Evolutionary conservation across 805 yeast species (phyloP).

Genomic region (Wickerhamomyces pijperi): DNA sequence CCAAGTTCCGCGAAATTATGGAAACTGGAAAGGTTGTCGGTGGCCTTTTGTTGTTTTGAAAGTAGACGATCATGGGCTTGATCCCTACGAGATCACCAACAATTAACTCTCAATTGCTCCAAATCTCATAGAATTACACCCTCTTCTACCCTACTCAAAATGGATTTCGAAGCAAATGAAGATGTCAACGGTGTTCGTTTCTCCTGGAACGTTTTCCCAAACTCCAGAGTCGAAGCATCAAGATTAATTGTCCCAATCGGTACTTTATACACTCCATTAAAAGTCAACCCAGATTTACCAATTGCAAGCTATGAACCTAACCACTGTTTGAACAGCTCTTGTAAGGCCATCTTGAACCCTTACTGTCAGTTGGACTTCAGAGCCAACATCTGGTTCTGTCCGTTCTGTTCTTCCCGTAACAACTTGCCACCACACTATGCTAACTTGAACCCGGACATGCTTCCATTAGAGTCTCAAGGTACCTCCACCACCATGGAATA

Average conservation of each 20-base stretch:
- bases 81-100: too few relatives aligned
- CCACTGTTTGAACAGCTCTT: conserved; percentile 33
- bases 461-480: conserved; percentile 69
- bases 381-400: conserved; percentile 39
- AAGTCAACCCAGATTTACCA: conserved; percentile 61
- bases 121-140: too few relatives aligned
- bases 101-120: too few relatives aligned
- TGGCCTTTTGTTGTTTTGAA: too few relatives aligned
- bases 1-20: too few relatives aligned
- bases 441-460: conserved; percentile 59
- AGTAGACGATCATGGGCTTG: too few relatives aligned
- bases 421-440: conserved; percentile 53
- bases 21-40: too few relatives aligned
- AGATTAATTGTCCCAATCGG: conserved; percentile 46
- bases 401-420: conserved; percentile 41
- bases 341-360: conserved; percentile 45
- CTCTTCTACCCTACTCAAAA: too few relatives aligned
- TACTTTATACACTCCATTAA: conserved; percentile 48
- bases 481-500: conserved; percentile 55
- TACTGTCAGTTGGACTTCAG: conserved; percentile 23
- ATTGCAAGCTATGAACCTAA: conserved; percentile 81
- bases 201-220: conserved; percentile 52
- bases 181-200: conserved; percentile 44
- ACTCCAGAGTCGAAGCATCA: conserved; percentile 39
- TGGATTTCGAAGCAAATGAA: conserved; percentile 9